A percentile compares a stretch with the other conserved stretches of the same genome.
Evolutionary conservation across 2,329 filamentous ascomycete species (phyloP).

Genomic region (Nemania sp.): DNA sequence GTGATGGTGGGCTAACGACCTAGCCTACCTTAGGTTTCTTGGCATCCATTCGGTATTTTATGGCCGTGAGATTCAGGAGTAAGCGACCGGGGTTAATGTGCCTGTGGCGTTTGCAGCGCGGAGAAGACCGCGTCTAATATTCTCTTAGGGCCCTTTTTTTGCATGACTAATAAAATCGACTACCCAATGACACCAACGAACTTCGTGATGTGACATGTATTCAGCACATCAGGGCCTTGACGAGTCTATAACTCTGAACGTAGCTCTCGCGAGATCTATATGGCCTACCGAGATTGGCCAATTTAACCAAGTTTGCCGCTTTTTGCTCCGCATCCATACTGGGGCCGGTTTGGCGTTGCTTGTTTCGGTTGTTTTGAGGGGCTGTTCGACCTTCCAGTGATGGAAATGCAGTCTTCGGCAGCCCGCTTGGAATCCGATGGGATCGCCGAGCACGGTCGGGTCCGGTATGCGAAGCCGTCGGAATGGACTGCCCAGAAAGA

Average conservation of each 20-base stretch:
- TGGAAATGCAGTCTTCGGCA: slow-evolving; percentile 23
- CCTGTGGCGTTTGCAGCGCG: slow-evolving; percentile 17
- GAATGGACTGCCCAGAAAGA: slow-evolving; percentile 35
- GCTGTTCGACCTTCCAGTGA: slow-evolving; percentile 13
- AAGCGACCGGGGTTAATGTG: slow-evolving; percentile 20
- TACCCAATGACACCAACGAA: slow-evolving; percentile 8
- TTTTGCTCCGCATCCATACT: neutral
- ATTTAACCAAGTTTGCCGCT: neutral
- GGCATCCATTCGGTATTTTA: slow-evolving; percentile 11
- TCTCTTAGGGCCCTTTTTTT: slow-evolving; percentile 8
- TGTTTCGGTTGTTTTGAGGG: slow-evolving; percentile 7
- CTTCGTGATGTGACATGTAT: slow-evolving; percentile 17
- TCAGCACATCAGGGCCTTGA: slow-evolving; percentile 6
- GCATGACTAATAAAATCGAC: slow-evolving; percentile 19
- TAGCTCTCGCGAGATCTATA: slow-evolving; percentile 7
- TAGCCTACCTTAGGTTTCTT: too few relatives aligned
- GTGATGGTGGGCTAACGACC: slow-evolving; percentile 17
- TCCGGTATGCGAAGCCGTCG: slow-evolving; percentile 31
- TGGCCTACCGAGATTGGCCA: neutral
- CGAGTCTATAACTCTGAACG: slow-evolving; percentile 8
- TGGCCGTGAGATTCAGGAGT: slow-evolving; percentile 25
- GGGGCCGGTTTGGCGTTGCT: slow-evolving; percentile 11
- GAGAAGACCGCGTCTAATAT: slow-evolving; percentile 11
- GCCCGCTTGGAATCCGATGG: slow-evolving; percentile 15
- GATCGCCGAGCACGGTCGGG: slow-evolving; percentile 20